Evolutionary conservation across 768 basidiomycete genomes (phyloP), one percentile per base, ranked within the genome.

Genomic region (Pisolithus albus): DNA sequence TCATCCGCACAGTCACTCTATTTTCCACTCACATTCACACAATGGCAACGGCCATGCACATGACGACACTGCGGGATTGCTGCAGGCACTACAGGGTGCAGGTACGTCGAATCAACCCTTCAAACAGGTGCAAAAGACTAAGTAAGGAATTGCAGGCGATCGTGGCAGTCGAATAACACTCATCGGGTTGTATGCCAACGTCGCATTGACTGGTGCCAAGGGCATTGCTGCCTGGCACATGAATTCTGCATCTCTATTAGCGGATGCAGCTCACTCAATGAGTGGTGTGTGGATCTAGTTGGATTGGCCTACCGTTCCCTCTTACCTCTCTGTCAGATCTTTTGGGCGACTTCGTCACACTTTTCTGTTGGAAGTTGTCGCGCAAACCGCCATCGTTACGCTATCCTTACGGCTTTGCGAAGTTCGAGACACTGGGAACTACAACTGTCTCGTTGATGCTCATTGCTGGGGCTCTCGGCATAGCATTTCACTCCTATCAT

Each of bases 371-470:
- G 88, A 82, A 82, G 47, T 73, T 92, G 34, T 92, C 90, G 1
- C 79, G 92, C 47, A 80, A 79, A 62, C 80, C 86, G n/a, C 88
- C 93, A 9, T 85, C 88, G 8, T 77, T 73, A 56, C 72, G 69
- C 56, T 97, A 92, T 65, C 92, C 92, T 1, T 93, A 85, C 55
- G 90, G 92, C 15, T 88, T 90, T 60, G 87, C 87, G 56, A 97
- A 98, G 69, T 95, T 92, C 58, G 95, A 99, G 69, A 93, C 92
- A 5, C 74, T 97, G 21, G 95, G 95, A 44, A 95, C 94, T n/a
- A 81, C 89, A 2, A 81, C 87, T 36, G 86, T 96, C 44, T 89
- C 92, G 2, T 70, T 96, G 46, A 78, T 97, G 30, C 80, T 99
- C 53, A 82, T 92, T 51, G 84, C 84, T 5, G 90, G 89, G 50